Percentiles rank a stretch among this genome's conserved stretches.
phyloP scores from a whole-genome alignment of 305 asterid species.

The Lippia alba region DNA sequence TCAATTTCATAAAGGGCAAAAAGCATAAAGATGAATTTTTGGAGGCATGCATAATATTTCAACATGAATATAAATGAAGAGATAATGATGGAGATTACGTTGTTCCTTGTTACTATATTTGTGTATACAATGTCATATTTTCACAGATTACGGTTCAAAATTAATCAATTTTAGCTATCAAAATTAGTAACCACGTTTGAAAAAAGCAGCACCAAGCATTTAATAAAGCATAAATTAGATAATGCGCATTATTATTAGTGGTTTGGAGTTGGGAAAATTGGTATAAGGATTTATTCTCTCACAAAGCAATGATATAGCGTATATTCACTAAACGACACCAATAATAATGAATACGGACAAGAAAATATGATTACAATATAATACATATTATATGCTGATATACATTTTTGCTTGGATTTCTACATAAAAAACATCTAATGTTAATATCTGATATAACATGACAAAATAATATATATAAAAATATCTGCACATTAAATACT shows the following conservation, averaged over 20 bases:
- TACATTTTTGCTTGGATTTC: too few relatives aligned
- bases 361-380: too few relatives aligned
- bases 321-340: too few relatives aligned
- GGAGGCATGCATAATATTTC: constrained; percentile 19
- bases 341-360: too few relatives aligned
- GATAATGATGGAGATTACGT: constrained; percentile 39
- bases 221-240: constrained; percentile 12
- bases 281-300: neutral
- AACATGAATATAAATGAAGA: constrained; percentile 24
- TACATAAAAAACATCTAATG: too few relatives aligned
- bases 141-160: constrained; percentile 26
- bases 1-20: neutral
- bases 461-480: too few relatives aligned
- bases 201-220: constrained; percentile 8
- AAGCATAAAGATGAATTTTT: constrained; percentile 26
- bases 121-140: constrained; percentile 47
- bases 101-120: constrained; percentile 42
- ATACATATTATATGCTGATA: too few relatives aligned
- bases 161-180: constrained; percentile 30
- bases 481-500: too few relatives aligned
- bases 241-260: constrained; percentile 32
- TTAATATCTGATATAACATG: too few relatives aligned
- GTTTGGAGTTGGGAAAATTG: neutral
- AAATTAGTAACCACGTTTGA: constrained; percentile 19
- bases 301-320: too few relatives aligned